Base-by-base conservation (phyloP, 208 protist genomes). In the Novymonas esmeraldas region DNA sequence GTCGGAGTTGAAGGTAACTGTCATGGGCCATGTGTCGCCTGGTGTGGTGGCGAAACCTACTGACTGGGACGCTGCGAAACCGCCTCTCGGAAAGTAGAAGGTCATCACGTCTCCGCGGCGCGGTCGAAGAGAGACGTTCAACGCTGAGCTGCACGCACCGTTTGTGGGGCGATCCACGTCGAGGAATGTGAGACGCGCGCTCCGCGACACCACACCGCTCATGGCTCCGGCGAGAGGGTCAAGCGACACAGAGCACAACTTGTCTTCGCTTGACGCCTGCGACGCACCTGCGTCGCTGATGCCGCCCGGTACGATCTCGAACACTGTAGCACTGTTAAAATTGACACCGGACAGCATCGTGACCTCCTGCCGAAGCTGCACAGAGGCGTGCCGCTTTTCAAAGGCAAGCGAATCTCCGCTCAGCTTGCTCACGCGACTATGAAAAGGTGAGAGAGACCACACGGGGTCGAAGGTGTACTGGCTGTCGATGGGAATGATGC, bases 401-500 rank as follows among this genome's bases (percentile, higher is more conserved):
- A 89, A 42, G n/a, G n/a, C 16, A 18, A 92, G 64, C 22, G 45
- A 44, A 6, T 49, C 67, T 4, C 42, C 70, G 38, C 73, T 79
- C 0, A 68, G 24, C 13, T 59, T 59, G 2, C 52, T 20, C 9
- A 73, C 50, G 6, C 36, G 39, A 14, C 61, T 45, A 3, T 44
- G 49, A 39, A 68, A 72, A 0, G 73, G 56, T 26, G 58, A 41
- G 31, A 80, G 34, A 7, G 77, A 81, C 85, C 82, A 92, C 33
- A 77, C 34, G 6, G 78, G 76, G 39, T 78, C 78, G 11, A 81
- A 28, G 13, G 81, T 33, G 57, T 77, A 85, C 29, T 78, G 78
- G 49, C 85, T 89, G 56, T 92, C 85, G 14, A 87, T 85, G 1
- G 82, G 80, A 49, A 92, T 81, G 11, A 55, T 85, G 24, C 74